Base-by-base conservation (phyloP, 257 asterid species). In the Catharanthus roseus region DNA sequence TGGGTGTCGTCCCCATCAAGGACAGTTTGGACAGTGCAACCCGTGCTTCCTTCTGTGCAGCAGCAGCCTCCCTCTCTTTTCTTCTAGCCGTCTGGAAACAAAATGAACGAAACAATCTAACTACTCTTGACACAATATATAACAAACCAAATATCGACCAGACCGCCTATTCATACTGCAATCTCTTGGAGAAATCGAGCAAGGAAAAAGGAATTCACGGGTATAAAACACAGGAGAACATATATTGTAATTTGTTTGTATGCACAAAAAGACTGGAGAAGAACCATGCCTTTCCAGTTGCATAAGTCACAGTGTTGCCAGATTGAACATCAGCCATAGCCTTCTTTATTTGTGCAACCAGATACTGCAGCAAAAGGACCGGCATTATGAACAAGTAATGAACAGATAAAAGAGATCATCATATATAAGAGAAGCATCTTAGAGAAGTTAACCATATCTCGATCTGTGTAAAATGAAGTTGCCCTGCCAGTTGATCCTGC, bases 401-500 rank as follows among this genome's bases (percentile, higher is more conserved):
- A 67, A 72, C 50, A 44, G 26, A 47, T 13, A 28, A 11, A 45
- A 53, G 49, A 21, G 29, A 4, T 28, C 28, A 55, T 36, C 50
- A 39, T 36, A 67, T 44, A 39, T 34, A 69, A 71, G 72, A 75
- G 41, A 71, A 69, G 10, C 26, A 41, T 47, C 51, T 31, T 23
- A 67, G 74, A 79, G 75, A 53, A 41, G 68, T 8, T 42, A 70
- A 91, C 97, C 96, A 76, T 79, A 81, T 91, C 95, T 39, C 95
- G 95, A 74, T 91, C 97, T 34, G 89, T 87, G 68, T 86, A 87
- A 78, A 87, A 89, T 11, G 97, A 89, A 47, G 96, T 87, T 65
- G 96, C 95, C 82, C 78, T 86, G 76, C 97, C 96, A 31, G 96
- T 87, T 65, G 95, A 83, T 64, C 97, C 97, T 18, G 96, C 96